Evolutionary conservation across 371 early-diverging fungal species (phyloP).

Genomic region (Mucor lusitanicus): DNA sequence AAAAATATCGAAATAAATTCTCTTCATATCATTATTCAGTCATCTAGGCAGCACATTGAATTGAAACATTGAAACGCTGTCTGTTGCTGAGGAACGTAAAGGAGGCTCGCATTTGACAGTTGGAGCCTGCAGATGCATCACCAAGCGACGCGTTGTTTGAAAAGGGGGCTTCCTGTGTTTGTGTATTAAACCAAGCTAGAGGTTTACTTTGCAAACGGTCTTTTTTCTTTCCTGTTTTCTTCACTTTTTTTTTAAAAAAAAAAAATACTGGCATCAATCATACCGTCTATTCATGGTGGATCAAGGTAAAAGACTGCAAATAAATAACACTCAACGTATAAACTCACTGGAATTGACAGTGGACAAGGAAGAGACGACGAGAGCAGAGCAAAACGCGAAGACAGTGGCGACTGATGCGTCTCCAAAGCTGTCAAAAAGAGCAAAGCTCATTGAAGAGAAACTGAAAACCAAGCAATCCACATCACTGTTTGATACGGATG

Average conservation of each 20-base stretch:
- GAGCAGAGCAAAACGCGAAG: neutral
- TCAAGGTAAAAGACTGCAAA: neutral
- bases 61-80: too few relatives aligned
- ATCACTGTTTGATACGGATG: constrained; percentile 51
- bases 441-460: constrained; percentile 25
- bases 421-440: constrained; percentile 26
- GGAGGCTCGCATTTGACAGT: too few relatives aligned
- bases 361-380: neutral
- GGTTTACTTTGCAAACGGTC: neutral
- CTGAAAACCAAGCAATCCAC: constrained; percentile 17
- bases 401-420: neutral
- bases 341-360: neutral
- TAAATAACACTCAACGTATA: too few relatives aligned
- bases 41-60: too few relatives aligned
- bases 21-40: neutral
- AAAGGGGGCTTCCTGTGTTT: neutral
- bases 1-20: neutral
- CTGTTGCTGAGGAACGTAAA: too few relatives aligned
- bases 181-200: neutral
- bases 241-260: neutral
- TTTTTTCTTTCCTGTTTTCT: neutral
- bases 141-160: constrained; percentile 7
- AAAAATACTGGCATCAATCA: neutral
- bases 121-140: too few relatives aligned
- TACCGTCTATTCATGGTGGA: constrained; percentile 2